Conservation (phyloP, 495 filamentous ascomycete species). For the Hypoxylon perforatum region DNA sequence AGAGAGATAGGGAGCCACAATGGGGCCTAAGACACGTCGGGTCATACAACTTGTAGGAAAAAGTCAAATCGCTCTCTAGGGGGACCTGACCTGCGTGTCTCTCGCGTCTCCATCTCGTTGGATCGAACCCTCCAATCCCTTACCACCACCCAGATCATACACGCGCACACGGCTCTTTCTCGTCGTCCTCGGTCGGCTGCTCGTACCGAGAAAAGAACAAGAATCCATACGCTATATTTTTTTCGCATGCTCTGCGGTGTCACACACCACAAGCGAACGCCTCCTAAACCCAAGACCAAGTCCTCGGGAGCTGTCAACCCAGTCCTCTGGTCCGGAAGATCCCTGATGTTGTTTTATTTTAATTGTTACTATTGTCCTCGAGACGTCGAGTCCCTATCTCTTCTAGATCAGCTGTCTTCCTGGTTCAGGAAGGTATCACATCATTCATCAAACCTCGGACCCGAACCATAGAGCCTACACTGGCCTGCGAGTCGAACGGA, state of each 20-base stretch:
- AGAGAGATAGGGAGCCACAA: conserved; percentile 9
- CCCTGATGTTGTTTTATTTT: conserved; percentile 38
- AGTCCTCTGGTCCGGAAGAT: conserved; percentile 41
- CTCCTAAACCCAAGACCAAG: conserved; percentile 44
- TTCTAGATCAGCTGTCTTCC: background rate
- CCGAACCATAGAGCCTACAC: background rate
- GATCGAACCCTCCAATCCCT: conserved; percentile 39
- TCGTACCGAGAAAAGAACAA: conserved; percentile 38
- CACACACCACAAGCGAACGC: conserved; percentile 43
- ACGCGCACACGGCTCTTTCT: conserved; percentile 30
- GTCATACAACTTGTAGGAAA: conserved; percentile 38
- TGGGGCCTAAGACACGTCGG: conserved; percentile 37
- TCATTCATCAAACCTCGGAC: conserved; percentile 8
- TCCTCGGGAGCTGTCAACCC: conserved; percentile 44
- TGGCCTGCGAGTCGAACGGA: conserved; percentile 1
- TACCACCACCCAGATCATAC: conserved; percentile 31
- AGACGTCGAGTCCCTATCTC: conserved; percentile 16
- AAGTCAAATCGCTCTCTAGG: conserved; percentile 23
- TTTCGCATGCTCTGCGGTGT: conserved; percentile 40
- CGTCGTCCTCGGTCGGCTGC: conserved; percentile 24
- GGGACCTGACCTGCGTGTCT: conserved; percentile 43
- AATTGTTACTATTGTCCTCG: conserved; percentile 24
- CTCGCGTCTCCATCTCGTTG: conserved; percentile 39
- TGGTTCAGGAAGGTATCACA: conserved; percentile 8
- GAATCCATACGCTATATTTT: conserved; percentile 34